phyloP scores from a whole-genome alignment of 768 basidiomycete genomes.

The Leucosporidium scottii region DNA sequence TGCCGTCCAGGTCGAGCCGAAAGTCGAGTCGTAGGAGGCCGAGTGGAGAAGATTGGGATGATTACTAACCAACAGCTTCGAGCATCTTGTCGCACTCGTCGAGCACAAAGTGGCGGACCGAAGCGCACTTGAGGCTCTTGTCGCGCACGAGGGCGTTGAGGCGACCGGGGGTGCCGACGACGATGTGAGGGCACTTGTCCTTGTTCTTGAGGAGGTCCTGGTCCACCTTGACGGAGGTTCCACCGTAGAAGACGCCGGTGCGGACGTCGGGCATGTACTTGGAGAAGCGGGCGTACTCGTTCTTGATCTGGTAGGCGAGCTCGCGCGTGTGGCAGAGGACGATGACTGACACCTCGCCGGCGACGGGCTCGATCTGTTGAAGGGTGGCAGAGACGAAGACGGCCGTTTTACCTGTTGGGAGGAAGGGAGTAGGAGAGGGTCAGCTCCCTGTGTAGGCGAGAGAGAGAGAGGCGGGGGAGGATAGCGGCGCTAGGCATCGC shows the following conservation, averaged over 20 bases:
- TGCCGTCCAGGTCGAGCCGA: too few species aligned
- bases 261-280: slow-evolving; percentile 99
- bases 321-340: slow-evolving; percentile 99
- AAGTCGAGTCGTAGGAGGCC: not conserved
- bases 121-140: slow-evolving; percentile 87
- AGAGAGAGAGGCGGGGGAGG: not conserved
- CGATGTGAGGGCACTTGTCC: slow-evolving; percentile 94
- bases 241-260: slow-evolving; percentile 95
- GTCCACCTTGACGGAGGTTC: slow-evolving; percentile 89
- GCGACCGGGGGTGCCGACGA: slow-evolving; percentile 96
- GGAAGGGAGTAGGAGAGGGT: not conserved
- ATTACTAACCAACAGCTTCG: slow-evolving; percentile 98
- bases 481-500: not conserved
- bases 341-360: slow-evolving; percentile 94
- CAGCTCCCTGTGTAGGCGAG: not conserved
- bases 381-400: slow-evolving; percentile 97
- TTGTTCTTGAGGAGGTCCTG: slow-evolving; percentile 90
- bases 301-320: slow-evolving; percentile 99
- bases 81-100: slow-evolving; percentile 99
- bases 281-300: slow-evolving; percentile 97
- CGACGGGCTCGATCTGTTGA: slow-evolving; percentile 95
- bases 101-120: slow-evolving; percentile 98
- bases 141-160: slow-evolving; percentile 91
- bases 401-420: slow-evolving; percentile 82
- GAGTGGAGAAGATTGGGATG: not conserved